Conservation (phyloP, 1,284 basidiomycete genomes). For the Anthracocystis walkeri region DNA sequence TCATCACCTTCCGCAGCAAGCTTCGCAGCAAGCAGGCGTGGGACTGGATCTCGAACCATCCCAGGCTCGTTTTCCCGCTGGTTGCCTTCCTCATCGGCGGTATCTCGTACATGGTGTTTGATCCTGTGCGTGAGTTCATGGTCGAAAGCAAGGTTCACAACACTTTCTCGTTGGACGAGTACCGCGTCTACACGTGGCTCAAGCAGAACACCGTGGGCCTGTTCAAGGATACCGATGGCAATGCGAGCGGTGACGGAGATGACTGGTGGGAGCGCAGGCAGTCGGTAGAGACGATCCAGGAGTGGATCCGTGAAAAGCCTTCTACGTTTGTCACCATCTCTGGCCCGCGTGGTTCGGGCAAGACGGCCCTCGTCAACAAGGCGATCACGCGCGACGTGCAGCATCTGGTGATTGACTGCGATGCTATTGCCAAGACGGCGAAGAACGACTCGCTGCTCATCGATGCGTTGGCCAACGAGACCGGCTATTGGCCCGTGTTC, state of each 20-base stretch:
- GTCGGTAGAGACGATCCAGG: slow-evolving; percentile 77
- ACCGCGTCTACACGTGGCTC: slow-evolving; percentile 52
- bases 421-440: slow-evolving; percentile 77
- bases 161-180: slow-evolving; percentile 74
- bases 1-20: slow-evolving; percentile 79
- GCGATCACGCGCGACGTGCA: slow-evolving; percentile 68
- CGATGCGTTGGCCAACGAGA: slow-evolving; percentile 79
- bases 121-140: slow-evolving; percentile 87
- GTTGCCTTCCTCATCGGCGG: slow-evolving; percentile 88
- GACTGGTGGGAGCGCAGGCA: slow-evolving; percentile 86
- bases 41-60: slow-evolving; percentile 87
- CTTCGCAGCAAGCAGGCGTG: slow-evolving; percentile 82
- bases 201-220: slow-evolving; percentile 55
- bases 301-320: slow-evolving; percentile 81
- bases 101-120: slow-evolving; percentile 87
- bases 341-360: slow-evolving; percentile 92
- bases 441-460: slow-evolving; percentile 79
- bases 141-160: slow-evolving; percentile 84
- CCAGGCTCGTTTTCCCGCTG: slow-evolving; percentile 85
- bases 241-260: slow-evolving; percentile 64
- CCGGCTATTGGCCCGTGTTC: slow-evolving; percentile 76
- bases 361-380: slow-evolving; percentile 78
- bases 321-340: slow-evolving; percentile 81
- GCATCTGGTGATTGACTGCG: slow-evolving; percentile 80
- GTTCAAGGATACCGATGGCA: slow-evolving; percentile 41